Percentiles rank a stretch among this genome's conserved stretches.
Conservation (phyloP, 2,329 filamentous ascomycete genomes). For the Xylariaceae sp. region DNA sequence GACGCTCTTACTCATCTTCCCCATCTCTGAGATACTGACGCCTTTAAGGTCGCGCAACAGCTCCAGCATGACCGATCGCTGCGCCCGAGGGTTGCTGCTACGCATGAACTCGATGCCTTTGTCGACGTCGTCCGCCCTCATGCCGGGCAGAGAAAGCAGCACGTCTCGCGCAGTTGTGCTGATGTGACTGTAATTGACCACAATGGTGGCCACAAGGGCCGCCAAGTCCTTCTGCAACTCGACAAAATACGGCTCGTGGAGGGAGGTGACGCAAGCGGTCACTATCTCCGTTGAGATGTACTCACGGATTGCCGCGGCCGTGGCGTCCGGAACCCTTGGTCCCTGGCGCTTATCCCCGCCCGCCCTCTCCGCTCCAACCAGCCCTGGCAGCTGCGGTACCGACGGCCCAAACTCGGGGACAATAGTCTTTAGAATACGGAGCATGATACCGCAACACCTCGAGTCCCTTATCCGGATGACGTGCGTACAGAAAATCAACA, state of each 20-base stretch:
- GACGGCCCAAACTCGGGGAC: conserved; percentile 64
- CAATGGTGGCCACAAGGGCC: conserved; percentile 77
- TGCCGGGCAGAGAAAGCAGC: conserved; percentile 73
- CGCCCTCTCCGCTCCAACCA: conserved; percentile 4
- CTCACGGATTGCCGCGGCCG: conserved; percentile 68
- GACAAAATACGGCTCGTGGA: conserved; percentile 95
- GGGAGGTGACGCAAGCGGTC: conserved; percentile 80
- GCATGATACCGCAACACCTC: conserved; percentile 77
- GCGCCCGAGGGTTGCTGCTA: conserved; percentile 62
- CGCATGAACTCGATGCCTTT: conserved; percentile 56
- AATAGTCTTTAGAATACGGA: conserved; percentile 79
- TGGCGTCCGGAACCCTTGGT: conserved; percentile 45
- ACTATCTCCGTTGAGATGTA: conserved; percentile 87
- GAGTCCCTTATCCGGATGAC: conserved; percentile 86
- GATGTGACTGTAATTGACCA: conserved; percentile 66
- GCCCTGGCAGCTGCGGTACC: conserved; percentile 5
- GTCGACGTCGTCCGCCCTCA: conserved; percentile 63
- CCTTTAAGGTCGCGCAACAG: conserved; percentile 82
- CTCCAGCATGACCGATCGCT: conserved; percentile 76
- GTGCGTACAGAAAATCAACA: conserved; percentile 88
- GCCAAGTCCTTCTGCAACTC: conserved; percentile 92
- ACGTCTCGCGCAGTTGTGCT: conserved; percentile 69
- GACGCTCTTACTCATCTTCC: conserved; percentile 63
- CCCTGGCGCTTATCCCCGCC: conserved; percentile 18
- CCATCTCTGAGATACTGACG: conserved; percentile 88